Evolutionary conservation across 805 yeast species (phyloP).

Genomic region (Zygoascus bituminiphila): DNA sequence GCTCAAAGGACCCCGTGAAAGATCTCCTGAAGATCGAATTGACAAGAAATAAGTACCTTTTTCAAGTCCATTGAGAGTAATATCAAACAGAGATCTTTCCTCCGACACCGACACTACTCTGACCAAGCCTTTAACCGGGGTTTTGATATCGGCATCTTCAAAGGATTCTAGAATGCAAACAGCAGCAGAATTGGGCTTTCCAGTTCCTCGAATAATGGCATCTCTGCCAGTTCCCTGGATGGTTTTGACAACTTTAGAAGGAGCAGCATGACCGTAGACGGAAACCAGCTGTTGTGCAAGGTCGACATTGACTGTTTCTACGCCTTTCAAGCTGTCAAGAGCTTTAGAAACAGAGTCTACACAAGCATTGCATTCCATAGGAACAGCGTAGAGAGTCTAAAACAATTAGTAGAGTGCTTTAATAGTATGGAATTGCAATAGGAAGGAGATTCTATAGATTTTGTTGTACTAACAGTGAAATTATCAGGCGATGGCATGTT

Average conservation of each 20-base stretch:
- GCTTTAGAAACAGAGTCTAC: constrained; percentile 51
- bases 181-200: constrained; percentile 79
- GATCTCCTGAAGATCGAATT: constrained; percentile 63
- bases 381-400: constrained; percentile 75
- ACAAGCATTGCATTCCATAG: constrained; percentile 71
- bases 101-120: constrained; percentile 65
- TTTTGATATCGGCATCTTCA: constrained; percentile 35
- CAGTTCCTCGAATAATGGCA: constrained; percentile 89
- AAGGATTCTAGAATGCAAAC: constrained; percentile 81
- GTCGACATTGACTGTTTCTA: constrained; percentile 48
- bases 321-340: constrained; percentile 41
- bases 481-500: constrained; percentile 14
- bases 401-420: too few species aligned
- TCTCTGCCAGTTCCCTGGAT: constrained; percentile 74
- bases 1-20: constrained; percentile 42
- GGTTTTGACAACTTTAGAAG: constrained; percentile 60
- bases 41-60: constrained; percentile 62
- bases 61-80: constrained; percentile 66
- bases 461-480: constrained; percentile 11
- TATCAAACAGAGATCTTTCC: constrained; percentile 54
- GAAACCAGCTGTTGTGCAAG: constrained; percentile 52
- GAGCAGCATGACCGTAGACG: constrained; percentile 64
- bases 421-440: background rate
- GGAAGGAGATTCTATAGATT: background rate
- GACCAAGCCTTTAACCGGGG: constrained; percentile 79